Evolutionary conservation across 306 rosid genomes (phyloP), one percentile per base, ranked within the genome.

Genomic region (Corylus avellana): DNA sequence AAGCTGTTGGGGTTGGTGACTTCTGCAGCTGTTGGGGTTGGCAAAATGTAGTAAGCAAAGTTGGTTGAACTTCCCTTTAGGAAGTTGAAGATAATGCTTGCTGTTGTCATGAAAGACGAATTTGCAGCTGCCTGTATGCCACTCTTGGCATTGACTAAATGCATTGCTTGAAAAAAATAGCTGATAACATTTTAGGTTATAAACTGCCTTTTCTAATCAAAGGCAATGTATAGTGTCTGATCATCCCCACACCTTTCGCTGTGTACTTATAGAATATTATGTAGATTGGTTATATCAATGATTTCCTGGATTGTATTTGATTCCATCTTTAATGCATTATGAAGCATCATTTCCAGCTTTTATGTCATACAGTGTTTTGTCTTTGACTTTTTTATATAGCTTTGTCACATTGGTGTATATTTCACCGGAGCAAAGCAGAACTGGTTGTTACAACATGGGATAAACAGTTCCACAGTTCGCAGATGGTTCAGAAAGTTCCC

Each of bases 371-470:
- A 10, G 73, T 53, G 39, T 83, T 89, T 80, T 75, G 5, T 79
- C 90, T 46, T 46, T 95, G 75, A 90, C 89, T 47, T 69, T 78
- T 47, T 69, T 71, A 27, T 70, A 62, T 86, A 95, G 99, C 98
- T 81, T 81, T 95, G 79, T 95, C 99, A 55, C 97, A 95, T 78
- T 93, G 98, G 99, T 95, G 99, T 81, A 95, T 95, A 81, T 93
- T 85, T 85, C 88, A 95, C 76, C 94, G 93, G 84, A 86, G 94
- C 85, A 87, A 93, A 78, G 99, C 99, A 14, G 94, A 93, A 81
- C 82, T 90, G 76, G 97, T 95, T 74, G 97, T 95, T 62, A 77
- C 80, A 77, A 93, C 98, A 83, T 95, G 99, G 99, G 88, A 85
- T 78, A 91, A 84, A 70, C 97, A 91, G 51, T 90, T 95, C 82